phyloP scores from a whole-genome alignment of 2,329 filamentous ascomycete species.

The Fusarium agapanthi region DNA sequence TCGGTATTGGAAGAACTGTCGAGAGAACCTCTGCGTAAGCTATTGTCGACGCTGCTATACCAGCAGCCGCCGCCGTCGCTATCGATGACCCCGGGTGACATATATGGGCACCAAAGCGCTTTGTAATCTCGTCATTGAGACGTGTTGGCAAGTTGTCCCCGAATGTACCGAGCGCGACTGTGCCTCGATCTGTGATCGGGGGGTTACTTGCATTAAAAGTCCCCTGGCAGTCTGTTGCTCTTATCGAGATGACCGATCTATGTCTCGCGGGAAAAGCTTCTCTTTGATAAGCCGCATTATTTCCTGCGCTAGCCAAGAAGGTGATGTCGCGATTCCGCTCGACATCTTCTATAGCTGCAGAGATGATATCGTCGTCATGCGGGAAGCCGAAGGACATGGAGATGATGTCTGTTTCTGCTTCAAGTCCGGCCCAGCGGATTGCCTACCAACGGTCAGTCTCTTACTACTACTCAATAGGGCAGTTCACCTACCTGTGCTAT shows the following conservation, averaged over 20 bases:
- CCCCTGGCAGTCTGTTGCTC: neutral
- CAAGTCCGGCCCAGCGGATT: accelerated
- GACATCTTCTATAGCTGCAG: neutral
- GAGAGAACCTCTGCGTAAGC: neutral
- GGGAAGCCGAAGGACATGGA: neutral
- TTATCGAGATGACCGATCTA: accelerated
- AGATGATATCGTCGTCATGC: accelerated
- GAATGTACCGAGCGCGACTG: accelerated
- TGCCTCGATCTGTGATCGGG: accelerated
- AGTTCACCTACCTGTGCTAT: neutral
- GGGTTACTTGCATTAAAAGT: neutral
- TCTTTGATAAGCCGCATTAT: neutral
- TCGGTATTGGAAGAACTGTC: accelerated
- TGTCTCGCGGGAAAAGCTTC: neutral
- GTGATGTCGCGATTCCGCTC: neutral
- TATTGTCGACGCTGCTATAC: neutral
- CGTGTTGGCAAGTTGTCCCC: neutral
- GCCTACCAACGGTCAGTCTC: neutral
- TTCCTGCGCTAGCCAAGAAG: neutral
- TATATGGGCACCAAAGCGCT: accelerated
- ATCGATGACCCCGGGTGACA: neutral
- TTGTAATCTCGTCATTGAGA: neutral
- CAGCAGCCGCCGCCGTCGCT: neutral
- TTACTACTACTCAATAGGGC: accelerated
- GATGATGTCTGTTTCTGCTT: neutral